Evolutionary conservation across 768 basidiomycete species (phyloP).

Genomic region (Trametes cinnabarina): DNA sequence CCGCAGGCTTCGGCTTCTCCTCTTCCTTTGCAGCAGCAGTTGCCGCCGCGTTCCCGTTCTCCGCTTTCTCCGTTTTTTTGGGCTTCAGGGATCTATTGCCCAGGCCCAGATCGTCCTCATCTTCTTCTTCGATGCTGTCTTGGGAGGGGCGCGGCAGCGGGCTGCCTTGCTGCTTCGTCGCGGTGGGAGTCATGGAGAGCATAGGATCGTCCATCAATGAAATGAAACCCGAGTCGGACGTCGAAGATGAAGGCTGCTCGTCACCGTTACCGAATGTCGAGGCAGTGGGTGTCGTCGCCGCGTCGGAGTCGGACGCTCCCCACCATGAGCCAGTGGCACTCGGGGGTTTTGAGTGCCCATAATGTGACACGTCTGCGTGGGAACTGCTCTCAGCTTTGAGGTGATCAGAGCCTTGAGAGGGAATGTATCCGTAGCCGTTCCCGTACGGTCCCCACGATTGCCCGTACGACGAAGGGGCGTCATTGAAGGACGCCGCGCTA

Average conservation of each 20-base stretch:
- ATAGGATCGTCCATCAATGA: constrained; percentile 74
- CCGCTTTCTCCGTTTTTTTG: constrained; percentile 17
- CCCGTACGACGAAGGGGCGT: constrained; percentile 35
- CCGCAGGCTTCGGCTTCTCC: constrained; percentile 34
- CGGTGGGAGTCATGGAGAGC: constrained; percentile 38
- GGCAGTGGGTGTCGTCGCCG: constrained; percentile 71
- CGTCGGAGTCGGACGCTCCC: constrained; percentile 46
- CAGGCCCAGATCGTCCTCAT: constrained; percentile 87
- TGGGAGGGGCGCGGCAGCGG: constrained; percentile 12
- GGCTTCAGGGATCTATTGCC: constrained; percentile 61
- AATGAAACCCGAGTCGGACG: constrained; percentile 57
- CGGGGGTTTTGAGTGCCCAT: constrained; percentile 34
- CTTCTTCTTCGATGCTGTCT: constrained; percentile 47
- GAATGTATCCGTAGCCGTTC: constrained; percentile 43
- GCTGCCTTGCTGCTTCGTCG: constrained; percentile 17
- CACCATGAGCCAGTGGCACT: constrained; percentile 51
- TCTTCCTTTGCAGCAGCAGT: constrained; percentile 10
- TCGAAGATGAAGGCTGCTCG: constrained; percentile 35
- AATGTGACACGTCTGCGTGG: constrained; percentile 17
- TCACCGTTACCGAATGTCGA: constrained; percentile 61
- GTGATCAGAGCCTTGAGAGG: constrained; percentile 14
- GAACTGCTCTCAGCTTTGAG: constrained; percentile 13
- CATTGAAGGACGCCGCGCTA: constrained; percentile 49
- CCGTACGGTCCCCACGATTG: constrained; percentile 25
- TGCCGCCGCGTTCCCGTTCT: constrained; percentile 4